phyloP scores from a whole-genome alignment of 352 stramenopile genomes.

The Pythium chondricola region DNA sequence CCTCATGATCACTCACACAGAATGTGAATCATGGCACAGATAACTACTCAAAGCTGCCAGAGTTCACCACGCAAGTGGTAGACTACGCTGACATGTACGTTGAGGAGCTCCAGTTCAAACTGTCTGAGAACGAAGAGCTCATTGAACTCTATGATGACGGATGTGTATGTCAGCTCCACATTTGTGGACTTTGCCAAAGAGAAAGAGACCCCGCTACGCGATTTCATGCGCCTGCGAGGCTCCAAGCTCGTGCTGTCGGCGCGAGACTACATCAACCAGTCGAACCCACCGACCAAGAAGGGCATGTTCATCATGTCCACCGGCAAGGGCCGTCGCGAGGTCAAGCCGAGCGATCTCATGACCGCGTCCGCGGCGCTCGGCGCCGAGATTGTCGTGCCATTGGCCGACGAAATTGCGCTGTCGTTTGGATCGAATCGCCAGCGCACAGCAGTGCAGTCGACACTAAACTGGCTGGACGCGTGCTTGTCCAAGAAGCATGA shows the following conservation, averaged over 20 bases:
- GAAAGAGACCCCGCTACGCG: slow-evolving; percentile 33
- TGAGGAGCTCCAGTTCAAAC: background rate
- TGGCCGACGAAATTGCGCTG: slow-evolving; percentile 56
- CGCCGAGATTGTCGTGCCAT: slow-evolving; percentile 51
- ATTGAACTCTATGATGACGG: background rate
- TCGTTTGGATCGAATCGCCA: slow-evolving; percentile 64
- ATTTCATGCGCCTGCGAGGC: slow-evolving; percentile 47
- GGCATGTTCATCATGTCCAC: slow-evolving; percentile 56
- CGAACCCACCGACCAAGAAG: slow-evolving; percentile 50
- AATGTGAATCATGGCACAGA: too few species aligned
- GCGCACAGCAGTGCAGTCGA: slow-evolving; percentile 49
- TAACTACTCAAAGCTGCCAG: slow-evolving; percentile 52
- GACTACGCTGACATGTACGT: slow-evolving; percentile 69
- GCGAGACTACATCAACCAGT: slow-evolving; percentile 59
- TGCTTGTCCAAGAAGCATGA: slow-evolving; percentile 31
- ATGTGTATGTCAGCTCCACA: slow-evolving; percentile 18
- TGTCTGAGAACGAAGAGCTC: background rate
- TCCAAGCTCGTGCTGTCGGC: slow-evolving; percentile 53
- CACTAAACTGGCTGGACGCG: slow-evolving; percentile 66
- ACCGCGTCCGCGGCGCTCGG: slow-evolving; percentile 34
- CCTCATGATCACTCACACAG: too few species aligned
- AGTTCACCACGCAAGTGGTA: slow-evolving; percentile 53
- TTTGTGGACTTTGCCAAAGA: slow-evolving; percentile 28
- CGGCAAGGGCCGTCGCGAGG: slow-evolving; percentile 33
- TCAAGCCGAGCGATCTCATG: slow-evolving; percentile 59